Evolutionary conservation across 2,329 filamentous ascomycete genomes (phyloP).

Genomic region (Aspergillus sp.): DNA sequence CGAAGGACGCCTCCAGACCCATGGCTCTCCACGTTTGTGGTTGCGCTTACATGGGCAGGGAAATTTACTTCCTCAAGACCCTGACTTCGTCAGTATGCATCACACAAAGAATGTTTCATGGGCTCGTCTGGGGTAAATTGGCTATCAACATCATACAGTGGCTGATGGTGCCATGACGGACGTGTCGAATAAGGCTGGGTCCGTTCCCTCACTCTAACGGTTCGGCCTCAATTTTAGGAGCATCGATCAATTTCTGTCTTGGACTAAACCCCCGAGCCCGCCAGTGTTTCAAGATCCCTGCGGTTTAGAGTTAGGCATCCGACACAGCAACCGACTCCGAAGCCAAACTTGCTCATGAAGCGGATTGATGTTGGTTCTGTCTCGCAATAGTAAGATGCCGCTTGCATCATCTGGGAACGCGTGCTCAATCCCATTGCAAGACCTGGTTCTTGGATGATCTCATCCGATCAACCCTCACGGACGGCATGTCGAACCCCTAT

Average conservation of each 20-base stretch:
- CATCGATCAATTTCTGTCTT: not conserved
- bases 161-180: not conserved
- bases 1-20: not conserved
- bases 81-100: not conserved
- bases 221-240: not conserved
- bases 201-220: not conserved
- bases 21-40: not conserved
- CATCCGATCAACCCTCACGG: not conserved
- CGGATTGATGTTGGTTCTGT: not conserved
- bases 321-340: not conserved
- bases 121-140: not conserved
- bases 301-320: not conserved
- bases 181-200: not conserved
- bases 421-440: not conserved
- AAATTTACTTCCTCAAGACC: not conserved
- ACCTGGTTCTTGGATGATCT: not conserved
- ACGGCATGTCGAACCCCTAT: not conserved
- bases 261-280: not conserved
- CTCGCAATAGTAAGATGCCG: not conserved
- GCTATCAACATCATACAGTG: not conserved
- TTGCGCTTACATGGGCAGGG: not conserved
- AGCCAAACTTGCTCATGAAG: not conserved
- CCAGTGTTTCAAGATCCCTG: not conserved
- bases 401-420: not conserved
- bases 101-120: not conserved